A percentile compares a stretch with the other conserved stretches of the same genome.
phyloP scores from a whole-genome alignment of 805 yeast species.

The Candida oleophila region DNA sequence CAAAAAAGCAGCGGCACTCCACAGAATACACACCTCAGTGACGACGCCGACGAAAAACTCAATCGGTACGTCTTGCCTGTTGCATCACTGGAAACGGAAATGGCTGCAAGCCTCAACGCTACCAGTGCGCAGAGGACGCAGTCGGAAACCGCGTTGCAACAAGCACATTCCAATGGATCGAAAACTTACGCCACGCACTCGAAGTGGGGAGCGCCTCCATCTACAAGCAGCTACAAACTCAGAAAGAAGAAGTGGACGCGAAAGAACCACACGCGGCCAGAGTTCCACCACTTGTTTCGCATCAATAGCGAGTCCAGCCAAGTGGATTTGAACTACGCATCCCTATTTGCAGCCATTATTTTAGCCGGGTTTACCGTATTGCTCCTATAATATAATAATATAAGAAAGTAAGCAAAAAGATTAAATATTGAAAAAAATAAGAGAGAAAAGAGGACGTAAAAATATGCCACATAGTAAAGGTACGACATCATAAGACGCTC shows the following conservation, averaged over 20 bases:
- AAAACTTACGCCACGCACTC: too few relatives aligned
- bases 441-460: not conserved
- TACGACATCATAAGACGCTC: too few relatives aligned
- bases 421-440: not conserved
- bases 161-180: too few relatives aligned
- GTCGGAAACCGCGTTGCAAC: too few relatives aligned
- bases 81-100: too few relatives aligned
- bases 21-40: too few relatives aligned
- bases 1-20: too few relatives aligned
- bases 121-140: too few relatives aligned
- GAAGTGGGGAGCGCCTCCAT: not conserved
- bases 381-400: not conserved
- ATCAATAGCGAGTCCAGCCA: not conserved
- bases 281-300: not conserved
- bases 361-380: not conserved
- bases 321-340: not conserved
- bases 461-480: not conserved
- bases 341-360: conserved; percentile 1
- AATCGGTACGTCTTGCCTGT: too few relatives aligned
- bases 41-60: too few relatives aligned
- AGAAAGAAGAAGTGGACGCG: not conserved
- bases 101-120: too few relatives aligned
- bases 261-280: not conserved
- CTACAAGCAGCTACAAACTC: not conserved
- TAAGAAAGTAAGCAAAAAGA: too few relatives aligned